These are phyloP conservation scores for Amniculicola lignicola DNA, from an alignment of 495 filamentous ascomycete species.

Conservation along the genomic window DNA sequence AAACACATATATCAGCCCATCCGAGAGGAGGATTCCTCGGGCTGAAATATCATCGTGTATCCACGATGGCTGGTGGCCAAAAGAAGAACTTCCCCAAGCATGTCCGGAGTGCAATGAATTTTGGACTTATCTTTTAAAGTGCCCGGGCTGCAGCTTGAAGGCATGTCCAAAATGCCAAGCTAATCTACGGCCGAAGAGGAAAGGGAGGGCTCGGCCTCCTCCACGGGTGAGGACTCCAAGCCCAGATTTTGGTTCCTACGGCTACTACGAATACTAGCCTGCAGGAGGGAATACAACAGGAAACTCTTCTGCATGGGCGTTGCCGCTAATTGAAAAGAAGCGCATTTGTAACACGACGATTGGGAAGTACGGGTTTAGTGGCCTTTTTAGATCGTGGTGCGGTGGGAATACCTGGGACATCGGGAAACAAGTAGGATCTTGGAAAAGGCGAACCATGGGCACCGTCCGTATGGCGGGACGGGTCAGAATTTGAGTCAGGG, in stretches of 20 bases:
- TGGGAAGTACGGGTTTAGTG: no score
- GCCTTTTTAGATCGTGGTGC: no score
- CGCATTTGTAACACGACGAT: no score
- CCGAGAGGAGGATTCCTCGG: neutral
- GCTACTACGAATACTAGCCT: neutral
- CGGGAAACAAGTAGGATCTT: no score
- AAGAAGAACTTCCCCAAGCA: slow-evolving; percentile 27
- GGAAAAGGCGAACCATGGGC: no score
- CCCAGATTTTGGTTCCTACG: neutral
- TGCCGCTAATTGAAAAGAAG: no score
- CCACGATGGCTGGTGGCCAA: slow-evolving; percentile 38
- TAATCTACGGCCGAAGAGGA: slow-evolving; percentile 15
- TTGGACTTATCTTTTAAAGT: slow-evolving; percentile 38
- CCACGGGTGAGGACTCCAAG: neutral
- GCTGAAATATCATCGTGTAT: slow-evolving; percentile 12
- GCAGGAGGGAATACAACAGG: neutral
- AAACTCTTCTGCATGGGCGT: neutral
- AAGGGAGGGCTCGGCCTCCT: neutral
- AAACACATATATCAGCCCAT: neutral
- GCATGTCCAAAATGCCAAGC: slow-evolving; percentile 37
- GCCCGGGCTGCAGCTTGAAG: slow-evolving; percentile 35
- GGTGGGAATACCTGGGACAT: no score
- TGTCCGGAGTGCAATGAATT: slow-evolving; percentile 30
- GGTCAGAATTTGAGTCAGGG: no score
- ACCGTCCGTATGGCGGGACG: no score